These are phyloP conservation scores for Neopestalotiopsis sp. DNA, from an alignment of 2,329 filamentous ascomycete species.

Conservation along the genomic window DNA sequence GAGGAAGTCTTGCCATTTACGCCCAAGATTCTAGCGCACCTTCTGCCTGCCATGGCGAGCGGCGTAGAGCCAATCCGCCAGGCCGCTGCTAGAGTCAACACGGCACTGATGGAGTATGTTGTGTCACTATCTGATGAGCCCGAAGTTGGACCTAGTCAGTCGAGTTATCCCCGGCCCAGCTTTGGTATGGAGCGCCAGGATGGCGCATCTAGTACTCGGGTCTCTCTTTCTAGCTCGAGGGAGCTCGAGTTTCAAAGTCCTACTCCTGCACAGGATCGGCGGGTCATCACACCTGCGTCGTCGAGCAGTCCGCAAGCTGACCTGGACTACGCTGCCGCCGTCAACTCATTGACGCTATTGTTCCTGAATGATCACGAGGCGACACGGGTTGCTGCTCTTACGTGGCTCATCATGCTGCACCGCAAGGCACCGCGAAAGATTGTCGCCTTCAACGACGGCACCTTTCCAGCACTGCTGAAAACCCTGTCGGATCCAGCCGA, in stretches of 20 bases:
- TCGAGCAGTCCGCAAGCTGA: conserved; percentile 61
- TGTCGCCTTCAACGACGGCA: conserved; percentile 94
- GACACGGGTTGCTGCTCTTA: conserved; percentile 89
- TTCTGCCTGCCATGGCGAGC: conserved; percentile 92
- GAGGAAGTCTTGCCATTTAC: conserved; percentile 96
- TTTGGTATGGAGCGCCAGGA: conserved; percentile 52
- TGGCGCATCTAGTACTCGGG: conserved; percentile 54
- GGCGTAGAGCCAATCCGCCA: conserved; percentile 87
- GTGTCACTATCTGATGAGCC: conserved; percentile 83
- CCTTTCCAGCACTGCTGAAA: conserved; percentile 93
- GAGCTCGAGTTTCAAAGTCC: conserved; percentile 60
- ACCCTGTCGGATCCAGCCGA: conserved; percentile 95
- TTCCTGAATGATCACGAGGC: conserved; percentile 98
- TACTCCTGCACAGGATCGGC: conserved; percentile 55
- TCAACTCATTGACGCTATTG: conserved; percentile 88
- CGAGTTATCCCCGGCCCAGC: conserved; percentile 45
- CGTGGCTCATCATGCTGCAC: conserved; percentile 98
- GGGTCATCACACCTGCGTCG: conserved; percentile 46
- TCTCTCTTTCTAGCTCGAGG: conserved; percentile 57
- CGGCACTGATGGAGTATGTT: conserved; percentile 90
- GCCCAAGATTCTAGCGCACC: conserved; percentile 87
- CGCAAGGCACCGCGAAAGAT: conserved; percentile 93
- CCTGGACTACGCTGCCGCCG: conserved; percentile 94
- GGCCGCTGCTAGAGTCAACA: conserved; percentile 88
- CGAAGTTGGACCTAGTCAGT: conserved; percentile 40